Percentiles rank a stretch among this genome's conserved stretches.
phyloP scores from a whole-genome alignment of 495 filamentous ascomycete species.

The Neurospora sp. region DNA sequence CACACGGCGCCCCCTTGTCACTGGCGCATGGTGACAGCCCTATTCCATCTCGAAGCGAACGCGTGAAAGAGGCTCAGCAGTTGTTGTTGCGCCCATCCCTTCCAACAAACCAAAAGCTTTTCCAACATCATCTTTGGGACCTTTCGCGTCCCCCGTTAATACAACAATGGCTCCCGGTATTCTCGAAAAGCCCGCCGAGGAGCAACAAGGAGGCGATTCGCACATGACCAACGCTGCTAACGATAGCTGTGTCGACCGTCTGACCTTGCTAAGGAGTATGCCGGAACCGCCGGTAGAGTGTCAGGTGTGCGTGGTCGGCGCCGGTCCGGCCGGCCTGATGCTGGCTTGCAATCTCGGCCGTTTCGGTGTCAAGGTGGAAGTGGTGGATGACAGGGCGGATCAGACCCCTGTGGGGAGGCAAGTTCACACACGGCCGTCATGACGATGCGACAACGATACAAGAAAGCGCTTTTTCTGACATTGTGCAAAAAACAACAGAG shows the following conservation, averaged over 20 bases:
- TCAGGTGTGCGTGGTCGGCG: constrained; percentile 57
- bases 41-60: background rate
- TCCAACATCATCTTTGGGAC: background rate
- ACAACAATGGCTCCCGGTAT: constrained; percentile 18
- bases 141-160: background rate
- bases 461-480: too few species aligned
- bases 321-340: constrained; percentile 62
- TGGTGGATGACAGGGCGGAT: constrained; percentile 53
- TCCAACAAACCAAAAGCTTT: background rate
- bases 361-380: constrained; percentile 48
- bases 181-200: constrained; percentile 18
- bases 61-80: background rate
- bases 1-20: background rate
- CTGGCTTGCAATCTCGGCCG: constrained; percentile 58
- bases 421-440: constrained; percentile 2
- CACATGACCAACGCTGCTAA: constrained; percentile 12
- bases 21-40: background rate
- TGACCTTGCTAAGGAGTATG: constrained; percentile 27
- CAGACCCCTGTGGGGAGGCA: constrained; percentile 50
- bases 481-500: constrained; percentile 22
- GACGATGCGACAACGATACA: background rate
- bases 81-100: background rate
- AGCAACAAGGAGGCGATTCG: constrained; percentile 12
- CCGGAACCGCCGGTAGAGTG: constrained; percentile 25
- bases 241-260: constrained; percentile 22